phyloP scores from a whole-genome alignment of 2,329 filamentous ascomycete genomes.

The Cladosporium velox region DNA sequence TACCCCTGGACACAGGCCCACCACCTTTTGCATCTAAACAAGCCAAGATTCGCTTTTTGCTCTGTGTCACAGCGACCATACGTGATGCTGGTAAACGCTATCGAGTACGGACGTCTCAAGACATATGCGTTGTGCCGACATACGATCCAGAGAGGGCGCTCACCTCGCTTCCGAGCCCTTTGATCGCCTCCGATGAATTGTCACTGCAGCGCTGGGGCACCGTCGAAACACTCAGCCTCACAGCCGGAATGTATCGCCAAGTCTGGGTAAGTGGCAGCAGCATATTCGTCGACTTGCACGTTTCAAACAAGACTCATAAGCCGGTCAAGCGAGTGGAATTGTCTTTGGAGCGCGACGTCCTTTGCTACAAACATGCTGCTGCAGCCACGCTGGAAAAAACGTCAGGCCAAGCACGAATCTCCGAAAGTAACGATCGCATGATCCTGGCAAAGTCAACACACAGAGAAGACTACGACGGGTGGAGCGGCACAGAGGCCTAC shows the following conservation, averaged over 20 bases:
- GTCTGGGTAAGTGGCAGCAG: conserved; percentile 60
- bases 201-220: conserved; percentile 42
- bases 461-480: conserved; percentile 48
- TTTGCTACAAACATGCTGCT: conserved; percentile 55
- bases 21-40: conserved; percentile 56
- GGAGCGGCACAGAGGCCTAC: conserved; percentile 51
- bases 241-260: conserved; percentile 58
- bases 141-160: conserved; percentile 60
- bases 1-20: conserved; percentile 57
- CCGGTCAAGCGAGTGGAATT: conserved; percentile 53
- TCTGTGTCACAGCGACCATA: conserved; percentile 51
- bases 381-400: conserved; percentile 53
- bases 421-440: conserved; percentile 53
- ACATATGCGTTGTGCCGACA: conserved; percentile 54
- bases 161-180: conserved; percentile 54
- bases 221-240: conserved; percentile 50
- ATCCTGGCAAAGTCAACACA: conserved; percentile 47
- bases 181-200: conserved; percentile 53
- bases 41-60: conserved; percentile 53
- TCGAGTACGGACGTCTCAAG: conserved; percentile 53
- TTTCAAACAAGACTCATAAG: conserved; percentile 54
- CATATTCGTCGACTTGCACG: conserved; percentile 57
- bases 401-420: conserved; percentile 54
- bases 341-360: conserved; percentile 53
- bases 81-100: conserved; percentile 52